phyloP scores from a whole-genome alignment of 1,284 basidiomycete genomes.

The Moesziomyces sp. region DNA sequence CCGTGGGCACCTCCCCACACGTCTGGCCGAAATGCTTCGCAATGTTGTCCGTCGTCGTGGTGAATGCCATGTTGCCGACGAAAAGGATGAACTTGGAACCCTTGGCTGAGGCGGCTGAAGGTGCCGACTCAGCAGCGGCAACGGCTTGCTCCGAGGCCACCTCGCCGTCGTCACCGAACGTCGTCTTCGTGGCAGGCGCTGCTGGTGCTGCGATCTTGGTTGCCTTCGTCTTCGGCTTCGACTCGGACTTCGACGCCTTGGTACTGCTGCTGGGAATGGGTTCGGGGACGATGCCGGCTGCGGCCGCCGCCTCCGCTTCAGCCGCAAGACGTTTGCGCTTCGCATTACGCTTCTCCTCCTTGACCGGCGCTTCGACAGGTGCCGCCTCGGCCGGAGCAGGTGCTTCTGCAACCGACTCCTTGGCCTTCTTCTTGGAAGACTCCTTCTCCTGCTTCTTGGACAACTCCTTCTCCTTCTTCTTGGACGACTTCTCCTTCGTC shows the following conservation, averaged over 20 bases:
- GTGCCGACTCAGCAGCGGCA: not conserved
- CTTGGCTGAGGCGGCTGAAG: conserved; percentile 13
- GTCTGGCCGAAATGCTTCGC: conserved; percentile 58
- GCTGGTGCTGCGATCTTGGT: conserved; percentile 9
- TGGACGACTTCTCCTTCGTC: not conserved
- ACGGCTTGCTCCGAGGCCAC: conserved; percentile 28
- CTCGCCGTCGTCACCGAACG: conserved; percentile 43
- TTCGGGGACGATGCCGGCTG: conserved; percentile 8
- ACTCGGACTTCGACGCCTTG: conserved; percentile 6
- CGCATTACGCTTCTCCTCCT: conserved; percentile 38
- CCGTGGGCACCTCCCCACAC: conserved; percentile 62
- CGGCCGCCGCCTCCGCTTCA: conserved; percentile 19
- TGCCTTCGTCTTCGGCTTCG: conserved; percentile 15
- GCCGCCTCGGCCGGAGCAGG: conserved; percentile 3
- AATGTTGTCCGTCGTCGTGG: conserved; percentile 55
- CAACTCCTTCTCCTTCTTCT: conserved; percentile 1
- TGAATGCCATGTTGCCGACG: conserved; percentile 67
- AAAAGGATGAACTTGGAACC: conserved; percentile 60
- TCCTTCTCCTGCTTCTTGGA: conserved; percentile 1
- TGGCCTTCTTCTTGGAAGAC: not conserved
- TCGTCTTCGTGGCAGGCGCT: conserved; percentile 33
- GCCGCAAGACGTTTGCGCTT: conserved; percentile 50
- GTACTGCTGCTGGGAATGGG: not conserved
- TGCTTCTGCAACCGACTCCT: not conserved
- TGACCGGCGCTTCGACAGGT: conserved; percentile 15